Percentiles rank a stretch among this genome's conserved stretches.
Evolutionary conservation across 768 basidiomycete species (phyloP).

Genomic region (Calocybe gangraenosa): DNA sequence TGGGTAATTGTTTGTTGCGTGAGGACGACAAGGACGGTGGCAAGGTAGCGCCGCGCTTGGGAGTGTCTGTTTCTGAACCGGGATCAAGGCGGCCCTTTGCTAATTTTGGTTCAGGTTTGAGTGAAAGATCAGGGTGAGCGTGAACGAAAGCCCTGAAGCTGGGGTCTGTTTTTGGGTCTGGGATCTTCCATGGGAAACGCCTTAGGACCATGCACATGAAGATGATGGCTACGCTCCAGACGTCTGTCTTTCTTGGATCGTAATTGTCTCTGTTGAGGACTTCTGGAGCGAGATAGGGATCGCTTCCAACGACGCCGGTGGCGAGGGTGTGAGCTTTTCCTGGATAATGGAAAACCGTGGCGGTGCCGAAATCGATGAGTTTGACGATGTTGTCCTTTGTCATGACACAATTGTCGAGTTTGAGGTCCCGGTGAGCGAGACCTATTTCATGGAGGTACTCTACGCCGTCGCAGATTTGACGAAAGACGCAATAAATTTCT

Average conservation of each 20-base stretch:
- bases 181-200: constrained; percentile 98
- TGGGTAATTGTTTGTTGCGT: constrained; percentile 20
- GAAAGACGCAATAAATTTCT: constrained; percentile 98
- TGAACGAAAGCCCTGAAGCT: constrained; percentile 90
- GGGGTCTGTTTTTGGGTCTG: constrained; percentile 89
- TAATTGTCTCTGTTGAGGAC: constrained; percentile 78
- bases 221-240: constrained; percentile 98
- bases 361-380: constrained; percentile 98
- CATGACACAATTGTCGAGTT: constrained; percentile 99
- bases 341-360: constrained; percentile 99
- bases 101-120: constrained; percentile 39
- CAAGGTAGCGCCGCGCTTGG: constrained; percentile 32
- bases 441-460: constrained; percentile 98
- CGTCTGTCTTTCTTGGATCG: constrained; percentile 96
- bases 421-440: constrained; percentile 96
- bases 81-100: constrained; percentile 17
- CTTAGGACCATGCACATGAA: constrained; percentile 99
- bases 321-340: constrained; percentile 80
- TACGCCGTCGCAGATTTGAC: constrained; percentile 97
- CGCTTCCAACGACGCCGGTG: constrained; percentile 91
- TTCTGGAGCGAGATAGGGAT: constrained; percentile 98
- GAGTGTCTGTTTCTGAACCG: constrained; percentile 9
- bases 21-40: constrained; percentile 24
- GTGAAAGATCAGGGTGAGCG: constrained; percentile 83
- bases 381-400: constrained; percentile 93